Base-by-base conservation (phyloP, 768 basidiomycete genomes). In the Dioszegia aurantiaca region DNA sequence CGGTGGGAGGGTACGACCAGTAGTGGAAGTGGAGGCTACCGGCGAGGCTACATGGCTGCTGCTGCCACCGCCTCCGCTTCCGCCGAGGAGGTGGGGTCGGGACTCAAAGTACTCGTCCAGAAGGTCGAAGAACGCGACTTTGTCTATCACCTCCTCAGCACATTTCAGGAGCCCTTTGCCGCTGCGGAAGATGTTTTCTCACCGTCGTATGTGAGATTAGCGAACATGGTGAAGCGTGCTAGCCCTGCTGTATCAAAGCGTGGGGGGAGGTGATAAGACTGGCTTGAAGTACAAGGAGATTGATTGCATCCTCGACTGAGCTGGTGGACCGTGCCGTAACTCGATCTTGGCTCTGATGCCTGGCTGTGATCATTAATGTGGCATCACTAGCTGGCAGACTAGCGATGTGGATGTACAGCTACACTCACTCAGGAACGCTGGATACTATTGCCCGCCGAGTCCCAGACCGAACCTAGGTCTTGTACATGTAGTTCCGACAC, bases 101-200 rank as follows among this genome's bases (percentile, higher is more conserved):
- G 68, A 70, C 24, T 54, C 69, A 37, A 73, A 73, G 58, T 73
- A 73, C 47, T 73, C 71, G 37, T 73, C 71, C 0, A 73, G 57
- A 17, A 73, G 71, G 49, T 63, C 61, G 55, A 72, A 72, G 64
- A 72, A 72, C 1, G 68, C 70, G 51, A 53, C 51, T 28, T 53
- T 53, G 26, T 53, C 51, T 53, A 16, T 14, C 16, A 12, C 6
- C 23, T 17, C 10, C 8, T 31, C 48, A 21, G 30, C 19, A 6
- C 9, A 11, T 51, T 17, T 6, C 14, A 47, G 5, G 10, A 10
- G 10, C 42, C 21, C 44, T 46, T 46, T n/a, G 8, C 5, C 8
- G 17, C 19, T 42, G 21, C 5, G 5, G 40, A 8, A 8, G 40
- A 30, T 47, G 10, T 23, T 8, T 11, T 17, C 67, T 46, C 53